These are phyloP conservation scores for Xylaria sp. DNA, from an alignment of 2,329 filamentous ascomycete species.

Conservation along the genomic window DNA sequence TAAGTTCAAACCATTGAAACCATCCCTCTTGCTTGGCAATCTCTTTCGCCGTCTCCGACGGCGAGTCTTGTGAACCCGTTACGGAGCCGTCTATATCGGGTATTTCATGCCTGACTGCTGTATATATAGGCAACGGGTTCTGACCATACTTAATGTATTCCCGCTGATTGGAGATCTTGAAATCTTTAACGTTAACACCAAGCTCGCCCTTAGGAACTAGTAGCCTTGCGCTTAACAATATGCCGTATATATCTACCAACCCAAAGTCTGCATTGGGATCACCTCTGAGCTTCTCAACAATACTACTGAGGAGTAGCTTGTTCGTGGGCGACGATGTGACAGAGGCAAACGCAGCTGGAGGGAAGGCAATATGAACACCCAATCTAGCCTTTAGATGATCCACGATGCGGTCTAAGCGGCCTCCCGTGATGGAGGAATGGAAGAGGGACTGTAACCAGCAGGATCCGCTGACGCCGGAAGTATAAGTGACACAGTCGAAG, in stretches of 20 bases:
- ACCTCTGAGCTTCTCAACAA: conserved; percentile 92
- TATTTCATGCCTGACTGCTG: conserved; percentile 94
- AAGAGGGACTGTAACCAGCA: conserved; percentile 95
- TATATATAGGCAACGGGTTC: conserved; percentile 93
- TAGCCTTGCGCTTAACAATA: conserved; percentile 84
- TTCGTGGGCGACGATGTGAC: conserved; percentile 92
- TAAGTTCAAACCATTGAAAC: conserved; percentile 99
- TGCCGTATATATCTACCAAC: conserved; percentile 91
- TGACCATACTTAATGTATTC: conserved; percentile 80
- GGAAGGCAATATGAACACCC: conserved; percentile 91
- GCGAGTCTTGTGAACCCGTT: conserved; percentile 50
- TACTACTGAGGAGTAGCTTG: conserved; percentile 86
- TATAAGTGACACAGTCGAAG: conserved; percentile 95
- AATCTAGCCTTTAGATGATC: conserved; percentile 88
- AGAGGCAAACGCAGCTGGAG: conserved; percentile 82
- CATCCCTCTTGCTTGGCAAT: conserved; percentile 75
- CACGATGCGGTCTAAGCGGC: conserved; percentile 75
- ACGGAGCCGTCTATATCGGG: conserved; percentile 67
- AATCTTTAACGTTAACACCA: conserved; percentile 78
- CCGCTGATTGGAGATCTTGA: conserved; percentile 91
- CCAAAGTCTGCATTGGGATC: conserved; percentile 84
- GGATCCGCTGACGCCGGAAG: conserved; percentile 92
- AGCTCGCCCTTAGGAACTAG: conserved; percentile 88
- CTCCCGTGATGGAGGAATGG: conserved; percentile 79
- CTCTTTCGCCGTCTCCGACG: conserved; percentile 63